Conservation (phyloP, 1,284 basidiomycete species). For the Trametes versicolor region DNA sequence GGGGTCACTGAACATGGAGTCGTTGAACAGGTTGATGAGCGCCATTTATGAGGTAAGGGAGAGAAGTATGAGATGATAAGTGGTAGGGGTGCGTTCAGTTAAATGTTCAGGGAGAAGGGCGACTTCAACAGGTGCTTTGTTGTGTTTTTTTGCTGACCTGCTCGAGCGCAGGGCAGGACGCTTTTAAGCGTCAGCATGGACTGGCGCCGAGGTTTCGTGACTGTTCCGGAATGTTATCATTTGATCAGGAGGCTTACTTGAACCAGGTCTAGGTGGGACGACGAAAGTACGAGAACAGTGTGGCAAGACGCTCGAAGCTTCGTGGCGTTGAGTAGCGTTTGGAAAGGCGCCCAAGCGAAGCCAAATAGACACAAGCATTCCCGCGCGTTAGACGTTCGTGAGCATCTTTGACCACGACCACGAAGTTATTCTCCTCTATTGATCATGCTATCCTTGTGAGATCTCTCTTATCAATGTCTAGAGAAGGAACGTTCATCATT, state of each 20-base stretch:
- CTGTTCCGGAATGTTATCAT: neutral
- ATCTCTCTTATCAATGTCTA: too few species aligned
- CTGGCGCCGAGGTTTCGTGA: too few species aligned
- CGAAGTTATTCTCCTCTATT: too few species aligned
- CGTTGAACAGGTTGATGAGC: conserved; percentile 27
- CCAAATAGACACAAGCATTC: neutral
- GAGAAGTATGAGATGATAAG: neutral
- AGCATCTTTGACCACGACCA: too few species aligned
- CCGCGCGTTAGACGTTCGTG: too few species aligned
- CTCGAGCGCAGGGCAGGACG: neutral
- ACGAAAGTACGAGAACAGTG: conserved; percentile 23
- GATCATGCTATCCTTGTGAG: too few species aligned
- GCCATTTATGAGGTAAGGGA: conserved; percentile 13
- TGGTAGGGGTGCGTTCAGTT: neutral
- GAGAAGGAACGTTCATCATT: too few species aligned
- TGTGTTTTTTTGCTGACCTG: conserved; percentile 16
- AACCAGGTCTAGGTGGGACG: neutral
- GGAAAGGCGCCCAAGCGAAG: conserved; percentile 1
- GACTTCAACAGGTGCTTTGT: conserved; percentile 7
- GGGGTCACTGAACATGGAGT: conserved; percentile 38
- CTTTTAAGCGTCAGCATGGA: neutral
- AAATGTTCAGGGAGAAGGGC: neutral
- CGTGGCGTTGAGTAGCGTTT: conserved; percentile 6
- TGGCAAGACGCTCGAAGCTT: neutral
- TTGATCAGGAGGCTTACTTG: neutral